Evolutionary conservation across 306 rosid genomes (phyloP).

Genomic region (Alnus glutinosa): DNA sequence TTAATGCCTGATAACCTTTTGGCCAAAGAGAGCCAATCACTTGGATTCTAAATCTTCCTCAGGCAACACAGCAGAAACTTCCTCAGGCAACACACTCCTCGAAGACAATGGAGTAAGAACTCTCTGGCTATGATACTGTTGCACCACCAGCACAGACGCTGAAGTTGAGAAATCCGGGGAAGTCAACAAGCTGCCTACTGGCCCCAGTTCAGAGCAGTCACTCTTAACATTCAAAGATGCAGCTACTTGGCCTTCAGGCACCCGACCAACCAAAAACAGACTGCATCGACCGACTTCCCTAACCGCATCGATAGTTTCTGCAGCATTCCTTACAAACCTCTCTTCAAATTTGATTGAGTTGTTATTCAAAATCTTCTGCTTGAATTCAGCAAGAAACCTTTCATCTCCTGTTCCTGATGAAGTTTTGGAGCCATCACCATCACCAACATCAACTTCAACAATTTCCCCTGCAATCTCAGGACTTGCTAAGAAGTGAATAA

Average conservation of each 20-base stretch:
- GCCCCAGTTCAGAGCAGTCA: constrained; percentile 60
- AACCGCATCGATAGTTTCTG: constrained; percentile 31
- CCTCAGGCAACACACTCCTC: background rate
- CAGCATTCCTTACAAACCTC: constrained; percentile 31
- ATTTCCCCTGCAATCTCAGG: constrained; percentile 30
- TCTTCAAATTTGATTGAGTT: constrained; percentile 40
- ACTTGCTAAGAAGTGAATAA: constrained; percentile 32
- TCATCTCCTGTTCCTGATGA: constrained; percentile 23
- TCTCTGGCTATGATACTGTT: constrained; percentile 36
- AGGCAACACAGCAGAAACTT: no score
- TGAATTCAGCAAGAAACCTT: constrained; percentile 32
- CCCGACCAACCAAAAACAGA: constrained; percentile 58
- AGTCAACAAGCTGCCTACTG: constrained; percentile 48
- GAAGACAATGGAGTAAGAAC: constrained; percentile 1
- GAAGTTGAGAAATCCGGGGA: constrained; percentile 37
- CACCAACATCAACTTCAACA: constrained; percentile 24
- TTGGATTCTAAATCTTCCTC: constrained; percentile 16
- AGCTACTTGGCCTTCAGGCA: constrained; percentile 43
- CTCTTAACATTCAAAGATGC: constrained; percentile 30
- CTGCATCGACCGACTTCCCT: constrained; percentile 36
- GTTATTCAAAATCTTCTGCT: constrained; percentile 21
- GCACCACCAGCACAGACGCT: constrained; percentile 55
- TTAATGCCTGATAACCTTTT: no score
- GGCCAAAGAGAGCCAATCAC: background rate
- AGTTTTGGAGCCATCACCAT: background rate